These are phyloP conservation scores for Lachnellula willkommii DNA, from an alignment of 2,329 filamentous ascomycete genomes.

Conservation along the genomic window DNA sequence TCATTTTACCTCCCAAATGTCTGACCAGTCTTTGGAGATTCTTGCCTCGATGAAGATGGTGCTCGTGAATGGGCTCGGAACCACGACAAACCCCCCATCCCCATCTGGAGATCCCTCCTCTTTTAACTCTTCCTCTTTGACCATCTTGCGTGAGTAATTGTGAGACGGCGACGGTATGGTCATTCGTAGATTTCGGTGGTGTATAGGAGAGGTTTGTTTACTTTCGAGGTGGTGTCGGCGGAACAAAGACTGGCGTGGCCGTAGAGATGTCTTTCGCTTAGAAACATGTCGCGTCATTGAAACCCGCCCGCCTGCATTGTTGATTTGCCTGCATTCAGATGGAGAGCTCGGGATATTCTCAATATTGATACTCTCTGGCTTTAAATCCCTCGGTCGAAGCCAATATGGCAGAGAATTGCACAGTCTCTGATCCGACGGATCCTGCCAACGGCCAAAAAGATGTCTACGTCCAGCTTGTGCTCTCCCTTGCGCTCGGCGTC, in stretches of 20 bases:
- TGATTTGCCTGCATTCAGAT: not conserved
- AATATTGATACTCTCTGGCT: too few species aligned
- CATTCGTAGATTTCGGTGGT: not conserved
- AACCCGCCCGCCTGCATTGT: not conserved
- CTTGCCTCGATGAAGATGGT: not conserved
- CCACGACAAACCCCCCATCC: not conserved
- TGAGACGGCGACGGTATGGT: not conserved
- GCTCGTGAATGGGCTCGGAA: not conserved
- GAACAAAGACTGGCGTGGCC: not conserved
- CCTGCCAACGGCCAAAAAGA: constrained; percentile 24
- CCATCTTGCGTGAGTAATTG: not conserved
- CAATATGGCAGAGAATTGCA: constrained; percentile 14
- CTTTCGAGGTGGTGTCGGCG: too few species aligned
- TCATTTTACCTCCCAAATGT: not conserved
- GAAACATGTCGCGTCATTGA: not conserved
- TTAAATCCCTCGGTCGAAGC: too few species aligned
- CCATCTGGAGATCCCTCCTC: not conserved
- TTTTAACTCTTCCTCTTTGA: not conserved
- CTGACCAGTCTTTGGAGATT: not conserved
- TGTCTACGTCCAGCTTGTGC: constrained; percentile 57
- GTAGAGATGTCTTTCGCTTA: not conserved
- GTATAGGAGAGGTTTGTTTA: not conserved
- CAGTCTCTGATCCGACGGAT: constrained; percentile 23
- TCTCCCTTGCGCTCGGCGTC: constrained; percentile 66
- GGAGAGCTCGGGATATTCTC: not conserved